Percentiles rank a stretch among this genome's conserved stretches.
Conservation (phyloP, 495 filamentous ascomycete species). For the Parathielavia appendiculata region DNA sequence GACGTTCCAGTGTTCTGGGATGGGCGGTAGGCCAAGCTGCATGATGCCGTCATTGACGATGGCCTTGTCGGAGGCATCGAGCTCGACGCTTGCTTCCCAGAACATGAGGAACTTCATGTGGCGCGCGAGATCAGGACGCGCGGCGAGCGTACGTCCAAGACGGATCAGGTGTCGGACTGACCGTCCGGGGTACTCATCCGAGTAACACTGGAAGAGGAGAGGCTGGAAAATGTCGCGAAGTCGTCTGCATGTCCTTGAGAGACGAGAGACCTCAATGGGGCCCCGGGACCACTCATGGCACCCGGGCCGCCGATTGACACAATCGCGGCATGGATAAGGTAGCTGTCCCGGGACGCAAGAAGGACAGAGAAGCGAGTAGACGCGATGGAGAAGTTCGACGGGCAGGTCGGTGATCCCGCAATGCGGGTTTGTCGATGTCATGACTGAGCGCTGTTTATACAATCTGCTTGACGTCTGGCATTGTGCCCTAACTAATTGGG, state of each 20-base stretch:
- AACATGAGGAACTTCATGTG: conserved; percentile 1
- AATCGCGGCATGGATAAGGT: background rate
- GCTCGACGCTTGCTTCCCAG: background rate
- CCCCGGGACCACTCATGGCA: background rate
- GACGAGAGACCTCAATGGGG: conserved; percentile 1
- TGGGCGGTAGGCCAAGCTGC: background rate
- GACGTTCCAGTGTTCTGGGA: background rate
- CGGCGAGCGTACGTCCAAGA: conserved; percentile 1
- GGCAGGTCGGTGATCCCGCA: background rate
- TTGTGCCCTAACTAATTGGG: too few species aligned
- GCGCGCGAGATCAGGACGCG: conserved; percentile 13
- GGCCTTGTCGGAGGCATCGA: background rate
- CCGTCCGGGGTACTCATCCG: background rate
- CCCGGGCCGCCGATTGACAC: background rate
- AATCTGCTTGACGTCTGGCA: too few species aligned
- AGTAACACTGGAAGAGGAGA: conserved; percentile 6
- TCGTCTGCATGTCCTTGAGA: conserved; percentile 10
- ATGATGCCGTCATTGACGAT: background rate
- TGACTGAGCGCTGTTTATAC: too few species aligned
- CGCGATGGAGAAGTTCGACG: conserved; percentile 1
- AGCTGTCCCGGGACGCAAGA: background rate
- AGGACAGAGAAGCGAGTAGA: background rate
- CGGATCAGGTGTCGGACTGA: background rate
- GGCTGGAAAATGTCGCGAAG: conserved; percentile 12
- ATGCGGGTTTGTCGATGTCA: background rate